Base-by-base conservation (phyloP, 1,284 basidiomycete genomes). In the Neonothopanus nambi region DNA sequence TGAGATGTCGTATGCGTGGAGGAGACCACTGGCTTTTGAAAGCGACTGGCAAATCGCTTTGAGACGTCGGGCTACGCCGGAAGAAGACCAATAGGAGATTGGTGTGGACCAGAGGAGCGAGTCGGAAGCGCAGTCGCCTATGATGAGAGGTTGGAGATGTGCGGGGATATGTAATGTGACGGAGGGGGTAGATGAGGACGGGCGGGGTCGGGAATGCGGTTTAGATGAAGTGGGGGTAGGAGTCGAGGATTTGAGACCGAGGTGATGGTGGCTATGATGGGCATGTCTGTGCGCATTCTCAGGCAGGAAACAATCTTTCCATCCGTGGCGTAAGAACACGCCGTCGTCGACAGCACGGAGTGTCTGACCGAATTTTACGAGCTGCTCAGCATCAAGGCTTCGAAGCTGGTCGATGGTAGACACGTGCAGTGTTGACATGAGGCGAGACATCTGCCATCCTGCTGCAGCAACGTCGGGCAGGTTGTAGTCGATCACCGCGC, bases 31-130 rank as follows among this genome's bases (percentile, higher is more conserved):
- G 1, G 86, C 77, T 59, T 82, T 85, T 36, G 67, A 70, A 43
- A 89, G 70, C 7, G 82, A 85, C 64, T 87, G 86, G 59, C 85
- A 87, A 38, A 90, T 75, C 4, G 88, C 87, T 48, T 85, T 84
- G 52, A 89, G 70, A 36, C 88, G 76, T 37, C 85, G 79, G 15
- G 81, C 78, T 51, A 82, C 81, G 35, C 76, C 80, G 1, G 77
- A 60, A 0, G 83, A 70, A 0, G 79, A 81, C 87, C 87, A 90
- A 5, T 77, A 65, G 4, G 82, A 85, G 1, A 79, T 77, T 6
- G 80, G 72, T 2, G 71, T 63, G 0, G 79, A 77, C 84, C 84
- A 88, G 9, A 82, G 71, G 46, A 81, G 73, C 8, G 84, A 81
- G 57, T 89, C 87, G 52, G 74, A 78, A n/a, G 76, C 76, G 45